Conservation (phyloP, 108 stramenopile species). For the Cyclotella atomus region DNA sequence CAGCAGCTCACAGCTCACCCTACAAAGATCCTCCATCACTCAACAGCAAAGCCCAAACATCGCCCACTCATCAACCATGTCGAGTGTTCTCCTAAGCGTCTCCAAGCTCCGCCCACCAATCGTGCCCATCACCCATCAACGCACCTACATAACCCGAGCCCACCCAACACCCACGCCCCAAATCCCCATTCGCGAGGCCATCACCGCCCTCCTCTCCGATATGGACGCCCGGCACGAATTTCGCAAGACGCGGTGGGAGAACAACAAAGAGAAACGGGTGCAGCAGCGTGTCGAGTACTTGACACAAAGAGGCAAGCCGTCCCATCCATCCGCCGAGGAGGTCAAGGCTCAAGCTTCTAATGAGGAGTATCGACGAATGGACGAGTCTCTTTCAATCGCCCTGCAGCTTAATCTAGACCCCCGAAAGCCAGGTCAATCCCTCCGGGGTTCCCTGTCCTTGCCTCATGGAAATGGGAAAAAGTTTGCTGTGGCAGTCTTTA, state of each 20-base stretch:
- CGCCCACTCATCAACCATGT: no score
- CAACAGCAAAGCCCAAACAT: no score
- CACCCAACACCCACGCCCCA: conserved; percentile 62
- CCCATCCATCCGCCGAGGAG: conserved; percentile 17
- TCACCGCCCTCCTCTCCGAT: conserved; percentile 59
- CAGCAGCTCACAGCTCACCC: no score
- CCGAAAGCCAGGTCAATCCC: conserved; percentile 90
- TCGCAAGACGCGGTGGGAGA: conserved; percentile 57
- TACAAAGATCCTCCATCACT: no score
- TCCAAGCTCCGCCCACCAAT: no score
- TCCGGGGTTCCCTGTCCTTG: conserved; percentile 85
- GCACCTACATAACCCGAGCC: conserved; percentile 60
- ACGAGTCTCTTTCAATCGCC: conserved; percentile 90
- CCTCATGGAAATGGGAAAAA: conserved; percentile 94
- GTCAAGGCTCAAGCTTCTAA: conserved; percentile 16
- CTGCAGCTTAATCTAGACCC: conserved; percentile 93
- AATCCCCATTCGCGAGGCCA: conserved; percentile 47
- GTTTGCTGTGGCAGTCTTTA: conserved; percentile 91
- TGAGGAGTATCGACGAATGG: conserved; percentile 60
- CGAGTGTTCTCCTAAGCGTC: no score
- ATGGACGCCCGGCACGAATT: conserved; percentile 51
- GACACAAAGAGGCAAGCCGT: conserved; percentile 6
- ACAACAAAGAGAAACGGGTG: conserved; percentile 23
- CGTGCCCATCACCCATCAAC: background rate
- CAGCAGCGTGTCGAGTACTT: conserved; percentile 54